Conservation (phyloP, 371 early-diverging fungal genomes). For the Rhizopus microsporus region DNA sequence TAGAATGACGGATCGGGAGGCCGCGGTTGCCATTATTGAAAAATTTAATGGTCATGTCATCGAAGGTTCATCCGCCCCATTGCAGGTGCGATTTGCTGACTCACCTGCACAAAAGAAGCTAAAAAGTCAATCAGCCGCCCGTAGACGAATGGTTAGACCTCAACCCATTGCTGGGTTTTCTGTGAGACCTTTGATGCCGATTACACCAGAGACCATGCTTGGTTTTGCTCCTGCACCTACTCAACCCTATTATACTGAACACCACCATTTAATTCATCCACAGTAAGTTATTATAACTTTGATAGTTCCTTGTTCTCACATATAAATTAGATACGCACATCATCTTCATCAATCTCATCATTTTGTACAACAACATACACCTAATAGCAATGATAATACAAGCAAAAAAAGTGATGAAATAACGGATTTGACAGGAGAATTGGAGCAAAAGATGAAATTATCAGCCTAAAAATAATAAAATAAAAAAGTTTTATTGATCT, state of each 20-base stretch:
- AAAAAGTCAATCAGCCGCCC: slow-evolving; percentile 58
- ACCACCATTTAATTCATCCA: slow-evolving; percentile 9
- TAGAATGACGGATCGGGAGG: slow-evolving; percentile 71
- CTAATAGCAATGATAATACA: slow-evolving; percentile 3
- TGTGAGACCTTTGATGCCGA: slow-evolving; percentile 44
- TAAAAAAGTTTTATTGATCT: too few species aligned
- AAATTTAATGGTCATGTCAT: slow-evolving; percentile 66
- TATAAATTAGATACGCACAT: slow-evolving; percentile 2
- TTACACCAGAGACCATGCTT: slow-evolving; percentile 53
- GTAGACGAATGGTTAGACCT: slow-evolving; percentile 40
- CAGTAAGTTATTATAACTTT: slow-evolving; percentile 17
- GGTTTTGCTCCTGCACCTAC: slow-evolving; percentile 31
- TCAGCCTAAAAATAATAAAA: background rate
- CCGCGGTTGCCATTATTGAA: slow-evolving; percentile 69
- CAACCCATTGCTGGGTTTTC: slow-evolving; percentile 35
- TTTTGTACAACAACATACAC: background rate
- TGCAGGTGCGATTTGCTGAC: slow-evolving; percentile 85
- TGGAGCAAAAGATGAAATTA: slow-evolving; percentile 7
- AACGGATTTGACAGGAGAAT: slow-evolving; percentile 4
- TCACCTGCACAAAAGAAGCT: slow-evolving; percentile 78
- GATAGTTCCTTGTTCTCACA: background rate
- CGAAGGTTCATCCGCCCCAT: slow-evolving; percentile 64
- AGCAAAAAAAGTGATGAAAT: slow-evolving; percentile 1
- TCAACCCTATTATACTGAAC: slow-evolving; percentile 18
- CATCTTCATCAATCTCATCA: slow-evolving; percentile 1